Evolutionary conservation across 1,284 basidiomycete species (phyloP).

Genomic region (Cutaneotrichosporon cutaneum): DNA sequence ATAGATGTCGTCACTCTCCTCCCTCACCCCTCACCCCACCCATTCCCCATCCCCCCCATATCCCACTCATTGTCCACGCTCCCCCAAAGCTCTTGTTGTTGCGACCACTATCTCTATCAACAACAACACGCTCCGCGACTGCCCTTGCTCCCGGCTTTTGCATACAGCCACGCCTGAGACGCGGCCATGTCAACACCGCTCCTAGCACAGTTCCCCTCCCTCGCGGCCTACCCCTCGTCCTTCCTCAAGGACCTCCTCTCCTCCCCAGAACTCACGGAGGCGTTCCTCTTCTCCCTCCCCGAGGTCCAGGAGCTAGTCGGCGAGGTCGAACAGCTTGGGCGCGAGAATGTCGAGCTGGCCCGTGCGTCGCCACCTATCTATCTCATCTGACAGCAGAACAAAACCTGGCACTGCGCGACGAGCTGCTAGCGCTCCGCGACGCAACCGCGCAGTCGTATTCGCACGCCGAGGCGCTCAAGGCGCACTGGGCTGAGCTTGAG

Average conservation of each 20-base stretch:
- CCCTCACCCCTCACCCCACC: too few relatives aligned
- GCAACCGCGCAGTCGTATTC: conserved; percentile 82
- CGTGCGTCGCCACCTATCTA: conserved; percentile 57
- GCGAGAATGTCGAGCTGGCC: conserved; percentile 78
- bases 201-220: conserved; percentile 49
- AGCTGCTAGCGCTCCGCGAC: conserved; percentile 67
- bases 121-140: not conserved
- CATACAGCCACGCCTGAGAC: not conserved
- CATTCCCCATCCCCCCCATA: not conserved
- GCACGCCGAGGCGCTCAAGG: conserved; percentile 74
- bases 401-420: conserved; percentile 72
- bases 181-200: conserved; percentile 47
- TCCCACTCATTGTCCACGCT: not conserved
- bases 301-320: conserved; percentile 70
- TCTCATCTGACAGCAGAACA: conserved; percentile 57
- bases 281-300: conserved; percentile 73
- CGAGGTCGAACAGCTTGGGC: conserved; percentile 70
- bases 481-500: conserved; percentile 77
- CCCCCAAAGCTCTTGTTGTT: too few relatives aligned
- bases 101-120: not conserved
- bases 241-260: conserved; percentile 76
- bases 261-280: conserved; percentile 80
- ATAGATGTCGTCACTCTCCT: not conserved
- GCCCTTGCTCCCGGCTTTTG: not conserved
- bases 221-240: conserved; percentile 42